Evolutionary conservation across 768 basidiomycete species (phyloP).

Genomic region (Pisolithus sp.): DNA sequence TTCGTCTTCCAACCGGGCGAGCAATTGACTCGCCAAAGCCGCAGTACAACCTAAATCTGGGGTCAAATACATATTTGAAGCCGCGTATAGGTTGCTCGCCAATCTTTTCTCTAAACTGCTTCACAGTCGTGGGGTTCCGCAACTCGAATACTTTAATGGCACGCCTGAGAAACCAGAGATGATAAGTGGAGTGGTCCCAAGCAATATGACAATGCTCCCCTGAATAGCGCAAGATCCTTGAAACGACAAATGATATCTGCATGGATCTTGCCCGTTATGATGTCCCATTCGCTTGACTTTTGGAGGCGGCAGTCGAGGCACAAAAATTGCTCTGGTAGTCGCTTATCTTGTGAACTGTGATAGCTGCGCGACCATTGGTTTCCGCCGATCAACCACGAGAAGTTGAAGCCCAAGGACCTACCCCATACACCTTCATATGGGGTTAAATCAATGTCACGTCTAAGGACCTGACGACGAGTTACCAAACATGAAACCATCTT

Average conservation of each 20-base stretch:
- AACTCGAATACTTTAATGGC: constrained; percentile 66
- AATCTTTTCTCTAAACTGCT: constrained; percentile 54
- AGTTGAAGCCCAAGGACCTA: constrained; percentile 5
- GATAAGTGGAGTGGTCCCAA: not conserved
- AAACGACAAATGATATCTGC: constrained; percentile 54
- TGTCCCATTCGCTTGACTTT: constrained; percentile 61
- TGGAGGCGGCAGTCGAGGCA: constrained; percentile 76
- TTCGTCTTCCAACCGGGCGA: constrained; percentile 66
- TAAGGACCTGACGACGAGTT: constrained; percentile 15
- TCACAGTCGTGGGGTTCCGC: constrained; percentile 34
- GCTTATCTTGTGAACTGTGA: constrained; percentile 50
- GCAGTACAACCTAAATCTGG: constrained; percentile 42
- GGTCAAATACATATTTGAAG: constrained; percentile 4
- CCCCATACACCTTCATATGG: constrained; percentile 34
- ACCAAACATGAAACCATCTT: constrained; percentile 77
- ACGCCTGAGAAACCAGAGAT: constrained; percentile 34
- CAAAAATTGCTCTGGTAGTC: constrained; percentile 53
- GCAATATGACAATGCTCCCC: constrained; percentile 34
- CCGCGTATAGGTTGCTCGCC: constrained; percentile 36
- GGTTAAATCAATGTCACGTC: not conserved
- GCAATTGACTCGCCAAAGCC: constrained; percentile 51
- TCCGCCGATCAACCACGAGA: not conserved
- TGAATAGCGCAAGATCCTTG: constrained; percentile 63
- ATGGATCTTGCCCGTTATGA: constrained; percentile 55
- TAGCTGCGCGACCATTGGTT: constrained; percentile 36